These are phyloP conservation scores for Quercus variabilis DNA, from an alignment of 306 rosid species.

Conservation along the genomic window DNA sequence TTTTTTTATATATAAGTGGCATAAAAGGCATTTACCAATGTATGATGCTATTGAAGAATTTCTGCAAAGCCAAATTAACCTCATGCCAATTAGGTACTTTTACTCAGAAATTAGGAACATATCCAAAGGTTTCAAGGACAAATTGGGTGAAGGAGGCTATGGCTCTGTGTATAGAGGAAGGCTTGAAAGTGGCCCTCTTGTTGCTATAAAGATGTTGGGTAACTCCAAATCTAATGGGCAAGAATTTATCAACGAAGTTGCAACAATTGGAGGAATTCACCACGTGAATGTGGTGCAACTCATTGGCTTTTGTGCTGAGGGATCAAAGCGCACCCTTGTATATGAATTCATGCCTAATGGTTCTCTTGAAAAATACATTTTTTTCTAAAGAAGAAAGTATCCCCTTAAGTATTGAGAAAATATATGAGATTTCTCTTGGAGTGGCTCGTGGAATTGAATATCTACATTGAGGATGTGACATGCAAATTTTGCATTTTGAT, in stretches of 20 bases:
- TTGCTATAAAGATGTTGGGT: constrained; percentile 12
- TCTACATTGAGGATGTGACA: too few relatives aligned
- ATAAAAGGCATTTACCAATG: constrained; percentile 20
- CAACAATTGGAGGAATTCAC: constrained; percentile 2
- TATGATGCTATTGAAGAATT: constrained; percentile 11
- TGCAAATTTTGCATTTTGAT: too few relatives aligned
- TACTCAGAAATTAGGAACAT: too few relatives aligned
- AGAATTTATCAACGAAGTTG: constrained; percentile 20
- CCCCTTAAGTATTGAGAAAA: too few relatives aligned
- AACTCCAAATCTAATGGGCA: constrained; percentile 16
- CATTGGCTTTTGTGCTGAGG: too few relatives aligned
- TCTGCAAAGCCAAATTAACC: background rate
- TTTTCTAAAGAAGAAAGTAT: too few relatives aligned
- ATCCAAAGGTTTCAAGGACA: background rate
- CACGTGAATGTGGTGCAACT: constrained; percentile 4
- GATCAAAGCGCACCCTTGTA: too few relatives aligned
- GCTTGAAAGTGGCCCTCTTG: constrained; percentile 7
- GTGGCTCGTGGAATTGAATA: too few relatives aligned
- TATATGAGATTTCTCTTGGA: too few relatives aligned
- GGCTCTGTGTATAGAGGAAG: constrained; percentile 15
- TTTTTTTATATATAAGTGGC: constrained; percentile 14
- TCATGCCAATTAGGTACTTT: background rate
- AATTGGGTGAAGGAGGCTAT: constrained; percentile 21
- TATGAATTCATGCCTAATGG: too few relatives aligned
- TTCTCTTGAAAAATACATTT: too few relatives aligned